Evolutionary conservation across 139 green algal species (phyloP).

Genomic region (Pseudopediastrum boryanum): DNA sequence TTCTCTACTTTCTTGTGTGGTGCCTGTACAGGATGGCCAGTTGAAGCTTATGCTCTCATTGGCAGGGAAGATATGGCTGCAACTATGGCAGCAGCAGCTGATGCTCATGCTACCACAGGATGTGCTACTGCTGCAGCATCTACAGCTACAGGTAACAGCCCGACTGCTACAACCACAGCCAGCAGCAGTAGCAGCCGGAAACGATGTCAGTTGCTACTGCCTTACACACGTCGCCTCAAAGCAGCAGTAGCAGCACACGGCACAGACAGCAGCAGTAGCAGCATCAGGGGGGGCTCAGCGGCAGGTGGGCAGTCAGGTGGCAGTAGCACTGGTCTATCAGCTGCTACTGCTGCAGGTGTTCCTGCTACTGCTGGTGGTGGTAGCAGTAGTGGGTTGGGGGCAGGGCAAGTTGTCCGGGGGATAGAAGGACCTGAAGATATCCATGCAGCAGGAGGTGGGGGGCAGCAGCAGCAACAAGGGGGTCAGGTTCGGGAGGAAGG

Average conservation of each 20-base stretch:
- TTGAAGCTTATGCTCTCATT: conserved; percentile 82
- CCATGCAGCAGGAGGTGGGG: no score
- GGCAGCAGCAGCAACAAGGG: no score
- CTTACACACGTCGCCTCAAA: background rate
- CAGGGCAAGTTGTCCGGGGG: no score
- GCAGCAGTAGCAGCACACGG: background rate
- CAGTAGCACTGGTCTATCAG: conserved; percentile 3
- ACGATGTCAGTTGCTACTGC: background rate
- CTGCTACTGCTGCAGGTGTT: conserved; percentile 5
- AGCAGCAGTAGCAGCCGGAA: no score
- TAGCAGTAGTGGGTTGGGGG: no score
- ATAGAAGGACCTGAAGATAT: no score
- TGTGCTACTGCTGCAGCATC: background rate
- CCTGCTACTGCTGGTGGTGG: background rate
- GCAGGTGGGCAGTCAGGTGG: background rate
- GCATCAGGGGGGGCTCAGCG: background rate
- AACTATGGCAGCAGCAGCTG: conserved; percentile 40
- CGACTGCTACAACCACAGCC: no score
- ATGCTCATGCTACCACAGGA: background rate
- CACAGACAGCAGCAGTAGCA: conserved; percentile 7
- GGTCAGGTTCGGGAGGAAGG: no score
- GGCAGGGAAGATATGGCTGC: conserved; percentile 86
- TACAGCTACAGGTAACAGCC: background rate
- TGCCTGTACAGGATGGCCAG: conserved; percentile 69
- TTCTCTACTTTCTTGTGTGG: conserved; percentile 5